Conservation (phyloP, 2,329 filamentous ascomycete genomes). For the Canariomyces notabilis region DNA sequence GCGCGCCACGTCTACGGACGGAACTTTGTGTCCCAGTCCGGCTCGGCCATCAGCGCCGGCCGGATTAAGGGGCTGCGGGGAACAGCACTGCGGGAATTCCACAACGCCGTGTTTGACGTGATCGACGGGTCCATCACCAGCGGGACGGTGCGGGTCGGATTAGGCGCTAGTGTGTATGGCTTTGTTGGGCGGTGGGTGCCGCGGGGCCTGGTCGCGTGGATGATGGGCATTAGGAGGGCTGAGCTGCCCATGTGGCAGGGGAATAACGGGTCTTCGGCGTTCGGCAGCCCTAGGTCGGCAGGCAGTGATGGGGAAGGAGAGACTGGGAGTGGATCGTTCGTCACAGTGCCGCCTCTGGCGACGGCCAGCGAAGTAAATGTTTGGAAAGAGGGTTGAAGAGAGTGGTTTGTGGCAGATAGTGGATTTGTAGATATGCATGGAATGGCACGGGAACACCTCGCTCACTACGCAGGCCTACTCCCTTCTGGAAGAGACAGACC, state of each 20-base stretch:
- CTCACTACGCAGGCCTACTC: constrained; percentile 7
- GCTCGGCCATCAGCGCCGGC: constrained; percentile 51
- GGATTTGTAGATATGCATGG: background rate
- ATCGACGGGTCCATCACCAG: constrained; percentile 61
- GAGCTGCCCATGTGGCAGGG: constrained; percentile 51
- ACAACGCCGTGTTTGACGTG: constrained; percentile 87
- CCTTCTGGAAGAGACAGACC: no score
- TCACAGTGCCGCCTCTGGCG: constrained; percentile 42
- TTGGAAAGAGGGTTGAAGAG: constrained; percentile 39
- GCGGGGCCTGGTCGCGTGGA: constrained; percentile 75
- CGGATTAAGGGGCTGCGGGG: constrained; percentile 58
- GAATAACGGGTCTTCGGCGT: constrained; percentile 19
- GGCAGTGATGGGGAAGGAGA: constrained; percentile 29
- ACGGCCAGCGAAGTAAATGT: constrained; percentile 40
- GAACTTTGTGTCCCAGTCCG: constrained; percentile 54
- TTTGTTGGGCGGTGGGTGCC: constrained; percentile 80
- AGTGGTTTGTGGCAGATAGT: background rate
- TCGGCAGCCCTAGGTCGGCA: constrained; percentile 24
- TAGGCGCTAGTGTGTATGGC: constrained; percentile 78
- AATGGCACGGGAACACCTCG: constrained; percentile 10
- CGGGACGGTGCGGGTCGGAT: constrained; percentile 70
- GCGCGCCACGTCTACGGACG: constrained; percentile 56
- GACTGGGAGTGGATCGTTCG: constrained; percentile 41
- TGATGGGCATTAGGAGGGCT: constrained; percentile 73
- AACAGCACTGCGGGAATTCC: constrained; percentile 70